A percentile compares a stretch with the other conserved stretches of the same genome.
These are phyloP conservation scores for Brassica hybrid DNA, from an alignment of 441 rosid species.

Conservation along the genomic window DNA sequence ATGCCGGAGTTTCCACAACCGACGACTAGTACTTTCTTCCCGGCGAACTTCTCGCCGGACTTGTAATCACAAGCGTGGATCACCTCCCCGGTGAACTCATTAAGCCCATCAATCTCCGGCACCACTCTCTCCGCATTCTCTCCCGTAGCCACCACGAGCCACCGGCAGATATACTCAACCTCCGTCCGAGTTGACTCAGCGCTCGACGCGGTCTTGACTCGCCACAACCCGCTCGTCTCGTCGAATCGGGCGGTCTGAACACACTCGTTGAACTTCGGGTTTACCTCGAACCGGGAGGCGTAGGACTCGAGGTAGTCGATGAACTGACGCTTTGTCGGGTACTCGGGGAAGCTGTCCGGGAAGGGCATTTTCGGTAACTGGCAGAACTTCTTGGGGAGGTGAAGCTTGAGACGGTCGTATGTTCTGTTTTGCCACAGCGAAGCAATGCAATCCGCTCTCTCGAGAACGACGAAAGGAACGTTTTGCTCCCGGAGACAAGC, in stretches of 20 bases:
- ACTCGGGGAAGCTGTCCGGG: slow-evolving; percentile 76
- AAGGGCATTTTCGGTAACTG: slow-evolving; percentile 76
- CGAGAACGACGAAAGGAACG: slow-evolving; percentile 71
- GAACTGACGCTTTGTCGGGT: slow-evolving; percentile 72
- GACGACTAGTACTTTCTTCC: slow-evolving; percentile 64
- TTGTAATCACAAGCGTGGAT: slow-evolving; percentile 65
- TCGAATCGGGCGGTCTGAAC: slow-evolving; percentile 72
- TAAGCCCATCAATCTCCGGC: slow-evolving; percentile 65
- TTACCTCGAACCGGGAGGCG: slow-evolving; percentile 60
- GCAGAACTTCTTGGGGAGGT: slow-evolving; percentile 77
- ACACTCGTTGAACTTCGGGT: slow-evolving; percentile 68
- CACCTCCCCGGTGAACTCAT: slow-evolving; percentile 61
- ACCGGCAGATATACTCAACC: slow-evolving; percentile 73
- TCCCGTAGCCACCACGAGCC: slow-evolving; percentile 85
- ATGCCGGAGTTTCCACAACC: slow-evolving; percentile 88
- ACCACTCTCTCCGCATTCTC: slow-evolving; percentile 72
- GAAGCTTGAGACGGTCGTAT: slow-evolving; percentile 80
- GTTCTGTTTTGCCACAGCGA: slow-evolving; percentile 80
- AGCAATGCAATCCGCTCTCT: slow-evolving; percentile 76
- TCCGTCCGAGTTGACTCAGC: slow-evolving; percentile 46
- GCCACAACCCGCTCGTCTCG: slow-evolving; percentile 72
- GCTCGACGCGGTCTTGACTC: slow-evolving; percentile 56
- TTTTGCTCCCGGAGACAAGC: slow-evolving; percentile 73
- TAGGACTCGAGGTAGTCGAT: slow-evolving; percentile 72
- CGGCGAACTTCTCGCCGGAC: slow-evolving; percentile 62